These are phyloP conservation scores for Blastocystis sp. DNA, from an alignment of 352 stramenopile species.

Conservation along the genomic window DNA sequence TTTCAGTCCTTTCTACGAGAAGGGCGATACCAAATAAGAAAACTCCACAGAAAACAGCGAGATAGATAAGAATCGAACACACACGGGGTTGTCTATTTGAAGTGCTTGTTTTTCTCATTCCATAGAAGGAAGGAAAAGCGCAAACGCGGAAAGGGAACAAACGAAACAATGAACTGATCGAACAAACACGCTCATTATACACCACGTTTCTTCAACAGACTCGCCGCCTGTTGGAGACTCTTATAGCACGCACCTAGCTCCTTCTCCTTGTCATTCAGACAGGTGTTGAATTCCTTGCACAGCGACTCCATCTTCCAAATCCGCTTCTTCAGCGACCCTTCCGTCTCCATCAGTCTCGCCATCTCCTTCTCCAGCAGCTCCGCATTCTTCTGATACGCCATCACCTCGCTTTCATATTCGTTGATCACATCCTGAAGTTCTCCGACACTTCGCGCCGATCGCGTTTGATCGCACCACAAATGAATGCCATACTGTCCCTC, in stretches of 20 bases:
- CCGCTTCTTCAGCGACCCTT: neutral
- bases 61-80: no score
- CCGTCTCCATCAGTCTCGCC: neutral
- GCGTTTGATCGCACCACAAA: neutral
- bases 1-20: no score
- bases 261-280: conserved; percentile 18
- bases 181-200: neutral
- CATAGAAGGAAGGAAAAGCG: no score
- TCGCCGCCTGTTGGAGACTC: neutral
- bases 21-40: no score
- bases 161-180: neutral
- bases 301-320: neutral
- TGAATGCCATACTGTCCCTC: neutral
- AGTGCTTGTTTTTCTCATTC: no score
- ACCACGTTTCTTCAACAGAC: neutral
- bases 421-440: neutral
- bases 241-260: neutral
- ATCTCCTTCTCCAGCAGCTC: neutral
- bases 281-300: neutral
- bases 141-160: no score
- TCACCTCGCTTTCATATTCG: conserved; percentile 28
- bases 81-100: no score
- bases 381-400: neutral
- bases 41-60: no score
- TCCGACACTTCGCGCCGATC: neutral